Conservation (phyloP, 2,329 filamentous ascomycete genomes). For the Verticillium nonalfalfae region DNA sequence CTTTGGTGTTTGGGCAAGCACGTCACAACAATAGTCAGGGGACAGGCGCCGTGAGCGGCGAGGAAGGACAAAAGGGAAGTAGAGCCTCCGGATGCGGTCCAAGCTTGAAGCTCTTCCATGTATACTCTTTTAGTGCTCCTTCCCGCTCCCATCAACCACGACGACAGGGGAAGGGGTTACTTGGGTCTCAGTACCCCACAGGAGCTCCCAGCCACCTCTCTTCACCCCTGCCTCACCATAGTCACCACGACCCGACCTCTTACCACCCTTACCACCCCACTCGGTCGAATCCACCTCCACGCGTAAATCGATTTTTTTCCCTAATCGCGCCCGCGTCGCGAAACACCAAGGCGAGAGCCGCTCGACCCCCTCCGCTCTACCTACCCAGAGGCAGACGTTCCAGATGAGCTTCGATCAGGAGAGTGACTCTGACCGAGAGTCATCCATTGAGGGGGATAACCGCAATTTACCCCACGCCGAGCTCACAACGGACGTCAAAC, state of each 20-base stretch:
- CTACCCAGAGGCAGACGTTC: not conserved
- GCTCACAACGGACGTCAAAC: not conserved
- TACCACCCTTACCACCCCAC: not conserved
- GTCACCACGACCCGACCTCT: no score
- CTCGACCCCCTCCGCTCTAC: not conserved
- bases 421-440: not conserved
- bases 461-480: not conserved
- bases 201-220: conserved; percentile 6
- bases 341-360: not conserved
- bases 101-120: not conserved
- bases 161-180: conserved; percentile 7
- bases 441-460: not conserved
- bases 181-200: conserved; percentile 14
- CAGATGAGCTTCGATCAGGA: not conserved
- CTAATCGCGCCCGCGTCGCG: not conserved
- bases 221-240: not conserved
- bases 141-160: not conserved
- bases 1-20: no score
- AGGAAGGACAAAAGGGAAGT: no score
- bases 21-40: no score
- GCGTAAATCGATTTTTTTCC: not conserved
- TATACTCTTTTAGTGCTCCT: not conserved
- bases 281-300: not conserved
- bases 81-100: not conserved
- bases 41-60: no score